These are phyloP conservation scores for Leccinum disarticulatum DNA, from an alignment of 768 basidiomycete genomes.

Conservation along the genomic window DNA sequence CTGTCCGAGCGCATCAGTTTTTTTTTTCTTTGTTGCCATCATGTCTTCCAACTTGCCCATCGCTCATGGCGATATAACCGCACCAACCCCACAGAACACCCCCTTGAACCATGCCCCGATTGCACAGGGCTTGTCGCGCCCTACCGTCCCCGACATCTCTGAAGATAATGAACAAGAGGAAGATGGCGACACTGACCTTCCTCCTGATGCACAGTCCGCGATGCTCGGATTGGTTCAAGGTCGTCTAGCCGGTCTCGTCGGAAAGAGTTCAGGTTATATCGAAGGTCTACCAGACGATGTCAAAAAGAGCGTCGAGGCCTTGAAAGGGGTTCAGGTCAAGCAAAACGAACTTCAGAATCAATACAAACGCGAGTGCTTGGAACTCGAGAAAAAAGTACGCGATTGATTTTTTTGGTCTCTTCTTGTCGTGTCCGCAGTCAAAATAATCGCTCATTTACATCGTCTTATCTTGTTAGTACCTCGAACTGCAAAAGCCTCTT, in stretches of 20 bases:
- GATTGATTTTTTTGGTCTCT: conserved; percentile 5
- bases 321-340: conserved; percentile 92
- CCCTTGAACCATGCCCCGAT: conserved; percentile 83
- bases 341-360: conserved; percentile 89
- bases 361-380: conserved; percentile 91
- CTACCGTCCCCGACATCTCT: conserved; percentile 83
- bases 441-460: conserved; percentile 2
- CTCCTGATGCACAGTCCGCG: conserved; percentile 53
- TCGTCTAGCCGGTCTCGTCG: conserved; percentile 80
- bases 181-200: conserved; percentile 47
- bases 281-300: conserved; percentile 81
- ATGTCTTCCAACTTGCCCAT: conserved; percentile 78
- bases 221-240: conserved; percentile 88
- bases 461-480: conserved; percentile 48
- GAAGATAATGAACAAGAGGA: conserved; percentile 77
- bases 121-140: conserved; percentile 75
- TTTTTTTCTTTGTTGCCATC: conserved; percentile 27
- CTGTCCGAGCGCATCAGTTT: conserved; percentile 20
- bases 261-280: conserved; percentile 93
- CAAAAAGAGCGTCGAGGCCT: conserved; percentile 81
- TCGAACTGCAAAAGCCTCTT: conserved; percentile 74
- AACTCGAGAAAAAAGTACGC: conserved; percentile 91
- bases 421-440: conserved; percentile 16
- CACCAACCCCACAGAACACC: conserved; percentile 95
- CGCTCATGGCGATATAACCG: conserved; percentile 58